These are phyloP conservation scores for Ceratocystis harringtonii DNA, from an alignment of 2,329 filamentous ascomycete species.

Conservation along the genomic window DNA sequence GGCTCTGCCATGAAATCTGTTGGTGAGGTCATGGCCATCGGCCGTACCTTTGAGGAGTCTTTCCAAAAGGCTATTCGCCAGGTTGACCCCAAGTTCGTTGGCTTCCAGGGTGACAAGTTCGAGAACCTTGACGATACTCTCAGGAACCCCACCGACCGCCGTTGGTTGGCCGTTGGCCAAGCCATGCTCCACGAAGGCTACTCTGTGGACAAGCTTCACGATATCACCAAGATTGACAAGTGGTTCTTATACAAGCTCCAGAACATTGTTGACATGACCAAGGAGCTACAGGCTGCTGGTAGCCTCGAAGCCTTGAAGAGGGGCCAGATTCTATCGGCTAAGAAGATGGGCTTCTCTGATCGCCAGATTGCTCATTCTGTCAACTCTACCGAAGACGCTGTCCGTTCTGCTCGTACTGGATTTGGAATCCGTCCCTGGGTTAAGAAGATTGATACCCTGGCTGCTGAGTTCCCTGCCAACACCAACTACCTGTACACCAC, in stretches of 20 bases:
- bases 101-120: slow-evolving; percentile 91
- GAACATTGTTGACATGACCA: slow-evolving; percentile 86
- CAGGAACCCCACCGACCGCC: slow-evolving; percentile 82
- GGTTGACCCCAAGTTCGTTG: slow-evolving; percentile 81
- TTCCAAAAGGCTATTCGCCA: slow-evolving; percentile 98
- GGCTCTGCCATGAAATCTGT: slow-evolving; percentile 98
- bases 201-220: slow-evolving; percentile 78
- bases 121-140: slow-evolving; percentile 83
- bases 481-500: slow-evolving; percentile 97
- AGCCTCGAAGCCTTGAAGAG: slow-evolving; percentile 73
- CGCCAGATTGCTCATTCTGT: slow-evolving; percentile 83
- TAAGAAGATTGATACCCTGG: slow-evolving; percentile 79
- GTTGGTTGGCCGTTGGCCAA: slow-evolving; percentile 94
- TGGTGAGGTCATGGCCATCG: slow-evolving; percentile 98
- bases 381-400: slow-evolving; percentile 73
- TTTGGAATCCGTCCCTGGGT: slow-evolving; percentile 78
- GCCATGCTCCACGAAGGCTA: slow-evolving; percentile 97
- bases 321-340: slow-evolving; percentile 76
- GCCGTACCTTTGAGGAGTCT: slow-evolving; percentile 94
- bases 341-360: slow-evolving; percentile 97
- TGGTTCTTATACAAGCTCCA: slow-evolving; percentile 98
- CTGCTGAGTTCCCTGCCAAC: slow-evolving; percentile 86
- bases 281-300: slow-evolving; percentile 70
- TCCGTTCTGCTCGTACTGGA: slow-evolving; percentile 67
- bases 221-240: slow-evolving; percentile 96